Conservation (phyloP, 441 rosid genomes). For the Bruguiera hainesii region DNA sequence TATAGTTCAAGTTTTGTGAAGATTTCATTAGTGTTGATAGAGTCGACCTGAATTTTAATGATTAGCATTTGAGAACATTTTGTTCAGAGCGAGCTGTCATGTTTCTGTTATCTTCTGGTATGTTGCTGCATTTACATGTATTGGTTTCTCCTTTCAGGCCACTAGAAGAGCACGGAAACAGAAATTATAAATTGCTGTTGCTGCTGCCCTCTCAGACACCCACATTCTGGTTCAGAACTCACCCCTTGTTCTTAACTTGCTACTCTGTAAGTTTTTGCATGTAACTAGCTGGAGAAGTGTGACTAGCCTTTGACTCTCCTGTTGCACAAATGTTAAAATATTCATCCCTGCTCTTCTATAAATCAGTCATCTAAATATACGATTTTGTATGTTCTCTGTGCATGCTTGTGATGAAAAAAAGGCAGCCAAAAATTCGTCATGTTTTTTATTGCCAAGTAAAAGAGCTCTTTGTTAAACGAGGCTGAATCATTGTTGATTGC, state of each 20-base stretch:
- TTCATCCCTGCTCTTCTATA: background rate
- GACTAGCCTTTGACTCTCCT: background rate
- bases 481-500: no score
- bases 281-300: background rate
- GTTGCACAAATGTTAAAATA: background rate
- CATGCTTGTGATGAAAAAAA: background rate
- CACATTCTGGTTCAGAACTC: no score
- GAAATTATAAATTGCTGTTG: conserved; percentile 15
- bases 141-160: conserved; percentile 20
- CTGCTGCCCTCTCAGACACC: no score
- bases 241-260: no score
- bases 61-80: background rate
- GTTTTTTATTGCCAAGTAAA: no score
- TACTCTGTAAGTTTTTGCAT: no score
- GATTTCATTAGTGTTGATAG: background rate
- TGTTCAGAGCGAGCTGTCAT: background rate
- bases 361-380: background rate
- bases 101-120: background rate
- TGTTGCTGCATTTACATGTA: background rate
- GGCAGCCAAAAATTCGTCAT: background rate
- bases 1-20: no score
- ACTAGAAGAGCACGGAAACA: conserved; percentile 32
- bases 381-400: background rate
- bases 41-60: background rate
- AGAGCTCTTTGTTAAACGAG: no score